Evolutionary conservation across 192 early-diverging fungal species (phyloP), one percentile per base, ranked within the genome.

Genomic region (Dissophora ornata): DNA sequence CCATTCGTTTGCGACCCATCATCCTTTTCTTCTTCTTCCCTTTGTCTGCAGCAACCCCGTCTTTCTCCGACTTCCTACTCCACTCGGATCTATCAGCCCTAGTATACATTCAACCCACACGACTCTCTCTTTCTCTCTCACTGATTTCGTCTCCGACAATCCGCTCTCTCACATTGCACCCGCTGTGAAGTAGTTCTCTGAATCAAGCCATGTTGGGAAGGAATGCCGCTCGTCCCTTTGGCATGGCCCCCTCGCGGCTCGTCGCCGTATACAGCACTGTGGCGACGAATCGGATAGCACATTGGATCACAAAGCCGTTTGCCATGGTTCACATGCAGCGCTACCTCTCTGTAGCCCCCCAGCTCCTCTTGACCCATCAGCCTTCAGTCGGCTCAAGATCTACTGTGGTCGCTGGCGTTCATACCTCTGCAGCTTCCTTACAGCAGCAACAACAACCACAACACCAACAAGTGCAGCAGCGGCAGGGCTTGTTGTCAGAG

Each of bases 131-230:
- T n/a, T n/a, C n/a, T n/a, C n/a, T n/a, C n/a, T n/a, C n/a, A n/a
- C n/a, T n/a, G n/a, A n/a, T n/a, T n/a, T n/a, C n/a, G n/a, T n/a
- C n/a, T n/a, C n/a, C n/a, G n/a, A n/a, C n/a, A n/a, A n/a, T n/a
- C n/a, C n/a, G n/a, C n/a, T n/a, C n/a, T n/a, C n/a, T n/a, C n/a
- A n/a, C n/a, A n/a, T n/a, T n/a, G n/a, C n/a, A n/a, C n/a, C n/a
- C n/a, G n/a, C n/a, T n/a, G n/a, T n/a, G n/a, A n/a, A n/a, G n/a
- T n/a, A n/a, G n/a, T n/a, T n/a, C n/a, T n/a, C n/a, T n/a, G n/a
- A n/a, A n/a, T n/a, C n/a, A n/a, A n/a, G n/a, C n/a, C n/a, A 74
- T 77, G 73, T 47, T 77, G 45, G 73, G 73, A 53, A 61, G 73
- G 47, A 67, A 67, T 50, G 64, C 64, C 18, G 24, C 64, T 44